Evolutionary conservation across 2,329 filamentous ascomycete species (phyloP), one percentile per base, ranked within the genome.

Genomic region (Pyricularia sp.): DNA sequence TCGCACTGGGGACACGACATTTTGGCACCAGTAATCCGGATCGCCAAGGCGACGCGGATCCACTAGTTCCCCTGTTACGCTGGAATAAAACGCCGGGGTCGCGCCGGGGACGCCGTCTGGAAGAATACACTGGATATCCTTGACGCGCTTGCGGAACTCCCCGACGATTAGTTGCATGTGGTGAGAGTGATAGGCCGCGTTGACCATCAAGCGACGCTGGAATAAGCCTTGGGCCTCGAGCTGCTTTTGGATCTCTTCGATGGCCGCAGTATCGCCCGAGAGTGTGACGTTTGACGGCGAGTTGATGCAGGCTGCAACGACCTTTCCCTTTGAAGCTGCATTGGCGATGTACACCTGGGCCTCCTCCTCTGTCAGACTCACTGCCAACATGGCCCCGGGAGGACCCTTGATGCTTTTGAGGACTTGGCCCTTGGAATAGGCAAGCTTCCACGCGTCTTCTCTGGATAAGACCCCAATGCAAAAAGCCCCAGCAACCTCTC

Each of bases 331-430:
- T 0, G 69, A 68, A 0, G 67, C 64, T 0, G 73, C 50, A 0
- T 70, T 55, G 0, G 70, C 68, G 6, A 73, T 71, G 0, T 76
- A 65, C 0, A 71, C 73, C 1, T 75, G 70, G 0, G 78, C 80
- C 26, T 83, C 79, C 2, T 80, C 77, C 7, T 74, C 70, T 0
- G 76, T 75, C 0, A 80, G 76, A 0, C 80, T 81, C 0, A 80
- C 81, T 0, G 83, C 84, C 65, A 85, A 72, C 85, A 87, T 86
- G 2, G 76, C 26, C 5, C 25, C 26, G 4, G n/a, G 25, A 50
- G n/a, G 25, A 1, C 2, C 10, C 33, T 42, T 33, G n/a, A 7
- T 9, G n/a, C n/a, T 23, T 2, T 28, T 70, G 59, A 77, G 73
- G 14, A 17, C 17, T 50, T 67, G 31, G 23, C 73, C 74, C 3